phyloP scores from a whole-genome alignment of 768 basidiomycete genomes.

The Myochromella boudieri region DNA sequence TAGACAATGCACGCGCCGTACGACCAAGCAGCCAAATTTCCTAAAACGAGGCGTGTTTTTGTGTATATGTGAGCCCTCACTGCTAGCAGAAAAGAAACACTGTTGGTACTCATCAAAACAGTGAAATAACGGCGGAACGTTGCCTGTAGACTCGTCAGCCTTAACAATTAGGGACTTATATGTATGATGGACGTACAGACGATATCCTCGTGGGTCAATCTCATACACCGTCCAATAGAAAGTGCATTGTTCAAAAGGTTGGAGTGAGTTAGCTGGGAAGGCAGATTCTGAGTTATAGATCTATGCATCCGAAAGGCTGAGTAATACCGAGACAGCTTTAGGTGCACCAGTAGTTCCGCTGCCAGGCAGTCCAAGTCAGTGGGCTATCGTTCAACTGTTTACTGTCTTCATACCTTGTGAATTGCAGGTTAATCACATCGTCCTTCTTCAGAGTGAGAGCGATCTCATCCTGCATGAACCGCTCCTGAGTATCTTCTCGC shows the following conservation, averaged over 20 bases:
- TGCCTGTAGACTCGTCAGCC: conserved; percentile 44
- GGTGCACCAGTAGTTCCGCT: conserved; percentile 82
- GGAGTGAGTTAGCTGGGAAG: conserved; percentile 71
- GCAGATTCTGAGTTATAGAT: too few relatives aligned
- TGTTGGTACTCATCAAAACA: conserved; percentile 77
- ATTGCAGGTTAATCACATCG: conserved; percentile 82
- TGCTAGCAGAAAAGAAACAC: background rate
- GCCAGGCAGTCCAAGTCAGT: conserved; percentile 2
- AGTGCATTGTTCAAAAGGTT: conserved; percentile 80
- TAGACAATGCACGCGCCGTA: conserved; percentile 77
- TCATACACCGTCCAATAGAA: conserved; percentile 72
- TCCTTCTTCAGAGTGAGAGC: conserved; percentile 46
- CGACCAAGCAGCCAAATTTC: conserved; percentile 77
- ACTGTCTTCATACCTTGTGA: conserved; percentile 61
- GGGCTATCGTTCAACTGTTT: background rate
- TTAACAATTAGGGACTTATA: conserved; percentile 4
- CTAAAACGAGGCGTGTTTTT: conserved; percentile 68
- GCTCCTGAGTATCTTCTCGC: conserved; percentile 52
- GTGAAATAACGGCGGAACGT: conserved; percentile 82
- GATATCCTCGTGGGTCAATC: conserved; percentile 60
- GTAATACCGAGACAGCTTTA: conserved; percentile 75
- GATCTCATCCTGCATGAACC: conserved; percentile 41
- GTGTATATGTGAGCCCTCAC: conserved; percentile 7
- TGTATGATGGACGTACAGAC: conserved; percentile 49
- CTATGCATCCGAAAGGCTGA: background rate